phyloP scores from a whole-genome alignment of 805 yeast genomes.

The Cyberlindnera suaveolens region DNA sequence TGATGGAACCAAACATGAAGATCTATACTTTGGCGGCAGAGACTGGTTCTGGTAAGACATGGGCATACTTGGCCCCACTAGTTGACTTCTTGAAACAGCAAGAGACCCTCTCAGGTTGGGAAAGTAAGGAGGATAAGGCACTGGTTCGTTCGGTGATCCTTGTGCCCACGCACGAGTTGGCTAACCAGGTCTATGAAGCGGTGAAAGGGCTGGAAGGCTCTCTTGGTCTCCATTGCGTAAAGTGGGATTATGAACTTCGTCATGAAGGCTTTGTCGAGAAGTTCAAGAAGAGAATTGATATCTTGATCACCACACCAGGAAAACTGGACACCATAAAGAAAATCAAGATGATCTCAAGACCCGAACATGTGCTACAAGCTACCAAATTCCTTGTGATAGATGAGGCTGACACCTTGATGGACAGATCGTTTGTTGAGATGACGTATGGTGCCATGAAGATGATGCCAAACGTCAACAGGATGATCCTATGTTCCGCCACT shows the following conservation, averaged over 20 bases:
- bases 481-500: conserved; percentile 85
- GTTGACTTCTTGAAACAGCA: conserved; percentile 61
- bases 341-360: conserved; percentile 28
- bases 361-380: conserved; percentile 35
- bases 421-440: conserved; percentile 64
- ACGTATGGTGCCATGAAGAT: conserved; percentile 50
- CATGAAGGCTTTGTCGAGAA: conserved; percentile 45
- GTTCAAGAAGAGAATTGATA: conserved; percentile 55
- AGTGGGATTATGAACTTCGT: conserved; percentile 59
- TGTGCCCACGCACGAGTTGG: conserved; percentile 86
- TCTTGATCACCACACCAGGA: conserved; percentile 82
- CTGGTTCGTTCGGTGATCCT: conserved; percentile 67
- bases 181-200: conserved; percentile 62
- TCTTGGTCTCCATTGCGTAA: conserved; percentile 40
- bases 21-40: conserved; percentile 87
- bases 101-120: conserved; percentile 30
- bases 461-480: conserved; percentile 50
- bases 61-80: conserved; percentile 81
- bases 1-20: conserved; percentile 38
- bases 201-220: conserved; percentile 27
- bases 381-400: conserved; percentile 69
- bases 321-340: conserved; percentile 42
- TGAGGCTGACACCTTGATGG: conserved; percentile 92
- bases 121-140: conserved; percentile 28
- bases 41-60: conserved; percentile 95